Conservation (phyloP, 176 grass and related monocot genomes). For the Secale cereale region DNA sequence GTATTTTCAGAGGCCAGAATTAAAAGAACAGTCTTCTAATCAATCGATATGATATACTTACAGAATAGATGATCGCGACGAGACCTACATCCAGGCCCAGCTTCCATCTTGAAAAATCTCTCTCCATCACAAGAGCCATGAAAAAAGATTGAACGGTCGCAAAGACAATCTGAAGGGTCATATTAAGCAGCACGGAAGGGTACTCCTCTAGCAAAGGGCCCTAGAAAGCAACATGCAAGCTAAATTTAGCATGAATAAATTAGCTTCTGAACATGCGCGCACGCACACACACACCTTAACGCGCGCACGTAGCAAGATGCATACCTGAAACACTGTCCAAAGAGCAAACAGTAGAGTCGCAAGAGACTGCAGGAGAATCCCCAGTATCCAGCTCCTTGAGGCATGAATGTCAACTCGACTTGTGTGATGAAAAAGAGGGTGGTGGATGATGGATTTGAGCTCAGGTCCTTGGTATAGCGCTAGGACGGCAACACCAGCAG, state of each 20-base stretch:
- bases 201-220: conserved; percentile 44
- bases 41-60: background rate
- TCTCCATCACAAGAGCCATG: conserved; percentile 51
- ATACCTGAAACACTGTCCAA: conserved; percentile 58
- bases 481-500: conserved; percentile 29
- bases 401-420: background rate
- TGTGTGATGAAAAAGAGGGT: conserved; percentile 4
- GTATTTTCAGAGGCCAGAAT: background rate
- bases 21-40: background rate
- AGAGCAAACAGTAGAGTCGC: conserved; percentile 37
- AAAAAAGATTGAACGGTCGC: conserved; percentile 51
- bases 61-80: conserved; percentile 31
- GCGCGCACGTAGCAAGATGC: background rate
- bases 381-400: conserved; percentile 36
- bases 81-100: conserved; percentile 38
- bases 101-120: conserved; percentile 67
- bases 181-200: conserved; percentile 39
- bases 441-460: conserved; percentile 42
- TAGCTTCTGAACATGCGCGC: background rate
- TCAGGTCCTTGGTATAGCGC: conserved; percentile 47
- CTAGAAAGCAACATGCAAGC: conserved; percentile 18
- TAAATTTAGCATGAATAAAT: conserved; percentile 3
- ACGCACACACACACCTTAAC: background rate
- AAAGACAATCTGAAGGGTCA: conserved; percentile 40
- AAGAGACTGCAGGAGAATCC: conserved; percentile 36